Base-by-base conservation (phyloP, 1,139 yeast species). In the Arxiozyma slooffiae region DNA sequence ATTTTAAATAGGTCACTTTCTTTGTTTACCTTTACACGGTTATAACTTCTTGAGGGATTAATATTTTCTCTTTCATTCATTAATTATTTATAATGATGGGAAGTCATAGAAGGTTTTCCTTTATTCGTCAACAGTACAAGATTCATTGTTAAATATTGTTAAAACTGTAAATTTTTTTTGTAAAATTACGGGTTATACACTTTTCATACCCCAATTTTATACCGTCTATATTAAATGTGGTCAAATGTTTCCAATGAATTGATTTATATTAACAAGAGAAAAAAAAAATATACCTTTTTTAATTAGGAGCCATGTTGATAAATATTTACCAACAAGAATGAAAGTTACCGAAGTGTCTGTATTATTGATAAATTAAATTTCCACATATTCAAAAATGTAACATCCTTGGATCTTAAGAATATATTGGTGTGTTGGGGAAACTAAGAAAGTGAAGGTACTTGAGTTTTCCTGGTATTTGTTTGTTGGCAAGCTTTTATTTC, bases 111-210 rank as follows among this genome's bases (percentile, higher is more conserved):
- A 0, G 98, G 98, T 49, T 97, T 75, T 2, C 98, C 98, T 66
- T 90, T 92, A 18, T 95, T 96, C 64, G 89, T 90, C 66, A 92
- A 88, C 84, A 84, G 82, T 58, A 86, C 81, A 57, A 92, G 71
- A 3, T 92, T 94, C 62, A 85, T 85, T 60, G 90, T 95, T 0
- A 90, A 80, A 67, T 92, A 97, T 85, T 60, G 90, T 95, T 0
- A 90, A 80, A 67, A 92, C 97, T 48, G 83, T 80, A 68, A 97
- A 92, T 2, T 94, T 80, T n/a, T 3, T 96, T 84, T 43, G 89
- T 97, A 50, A 97, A 73, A 64, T 92, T 97, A 47, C 97, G 97
- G 56, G 97, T 76, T 48, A 92, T 88, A 69, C 98, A 92, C 57
- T 96, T 73, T 67, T 86, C 96, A 67, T 97, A 90, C 53, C 97